These are phyloP conservation scores for Mucor plumbeus DNA, from an alignment of 371 early-diverging fungal species.

Conservation along the genomic window DNA sequence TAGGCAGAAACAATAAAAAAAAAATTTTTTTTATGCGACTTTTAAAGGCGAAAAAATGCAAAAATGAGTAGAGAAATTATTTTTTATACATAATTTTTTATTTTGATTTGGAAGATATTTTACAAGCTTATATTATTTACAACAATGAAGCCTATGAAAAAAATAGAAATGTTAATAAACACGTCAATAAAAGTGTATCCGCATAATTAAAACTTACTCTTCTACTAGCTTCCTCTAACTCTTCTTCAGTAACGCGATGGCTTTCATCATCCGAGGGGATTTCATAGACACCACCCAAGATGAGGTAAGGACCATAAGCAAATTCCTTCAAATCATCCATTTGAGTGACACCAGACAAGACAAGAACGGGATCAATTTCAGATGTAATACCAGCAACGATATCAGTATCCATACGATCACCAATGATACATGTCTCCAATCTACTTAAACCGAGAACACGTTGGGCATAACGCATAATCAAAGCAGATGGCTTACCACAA, in stretches of 20 bases:
- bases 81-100: too few species aligned
- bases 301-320: constrained; percentile 64
- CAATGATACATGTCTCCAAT: constrained; percentile 69
- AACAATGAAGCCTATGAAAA: too few species aligned
- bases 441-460: constrained; percentile 58
- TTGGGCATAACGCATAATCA: constrained; percentile 72
- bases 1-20: too few species aligned
- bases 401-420: constrained; percentile 76
- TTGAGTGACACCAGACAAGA: constrained; percentile 64
- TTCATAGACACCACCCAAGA: constrained; percentile 65
- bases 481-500: constrained; percentile 68
- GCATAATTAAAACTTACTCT: constrained; percentile 28
- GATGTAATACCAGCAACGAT: constrained; percentile 60
- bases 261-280: constrained; percentile 49
- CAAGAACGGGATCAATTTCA: constrained; percentile 68
- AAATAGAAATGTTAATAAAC: too few species aligned
- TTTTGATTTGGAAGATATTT: too few species aligned
- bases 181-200: too few species aligned
- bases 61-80: too few species aligned
- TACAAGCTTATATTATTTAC: too few species aligned
- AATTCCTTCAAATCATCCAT: constrained; percentile 53
- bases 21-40: too few species aligned
- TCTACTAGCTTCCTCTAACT: constrained; percentile 49
- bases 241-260: constrained; percentile 35
- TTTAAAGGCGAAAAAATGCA: too few species aligned